Evolutionary conservation across 768 basidiomycete genomes (phyloP).

Genomic region (Mycena rebaudengoi): DNA sequence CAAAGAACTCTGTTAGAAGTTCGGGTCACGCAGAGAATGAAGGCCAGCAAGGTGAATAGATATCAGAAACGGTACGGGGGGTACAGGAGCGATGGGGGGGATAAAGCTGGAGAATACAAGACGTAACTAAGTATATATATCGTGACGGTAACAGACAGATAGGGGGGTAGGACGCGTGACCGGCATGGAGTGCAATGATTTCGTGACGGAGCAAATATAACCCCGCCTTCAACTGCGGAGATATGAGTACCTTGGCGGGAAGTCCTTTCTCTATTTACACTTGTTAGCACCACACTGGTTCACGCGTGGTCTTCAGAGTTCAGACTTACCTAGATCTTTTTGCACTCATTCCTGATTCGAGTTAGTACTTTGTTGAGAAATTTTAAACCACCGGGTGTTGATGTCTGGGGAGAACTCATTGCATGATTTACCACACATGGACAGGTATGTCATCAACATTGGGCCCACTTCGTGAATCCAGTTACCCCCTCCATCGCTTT

Average conservation of each 20-base stretch:
- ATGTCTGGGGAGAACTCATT: slow-evolving; percentile 50
- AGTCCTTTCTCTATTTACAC: slow-evolving; percentile 34
- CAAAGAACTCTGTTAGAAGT: slow-evolving; percentile 50
- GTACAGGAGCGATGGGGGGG: too few species aligned
- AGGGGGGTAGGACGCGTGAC: slow-evolving; percentile 41
- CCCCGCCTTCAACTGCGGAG: slow-evolving; percentile 47
- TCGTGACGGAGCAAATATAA: slow-evolving; percentile 63
- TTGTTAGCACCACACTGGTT: too few species aligned
- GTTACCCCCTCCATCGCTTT: slow-evolving; percentile 13
- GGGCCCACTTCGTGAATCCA: slow-evolving; percentile 37
- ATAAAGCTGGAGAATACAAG: too few species aligned
- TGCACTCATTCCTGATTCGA: slow-evolving; percentile 48
- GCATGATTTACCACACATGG: slow-evolving; percentile 55
- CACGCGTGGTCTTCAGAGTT: too few species aligned
- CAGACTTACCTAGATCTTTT: slow-evolving; percentile 44
- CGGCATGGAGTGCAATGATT: slow-evolving; percentile 53
- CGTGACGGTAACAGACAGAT: too few species aligned
- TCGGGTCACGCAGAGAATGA: too few species aligned
- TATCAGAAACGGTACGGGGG: too few species aligned
- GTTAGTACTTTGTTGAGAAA: slow-evolving; percentile 45
- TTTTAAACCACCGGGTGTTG: slow-evolving; percentile 62
- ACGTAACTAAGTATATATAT: too few species aligned
- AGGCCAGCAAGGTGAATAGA: too few species aligned
- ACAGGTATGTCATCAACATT: slow-evolving; percentile 46
- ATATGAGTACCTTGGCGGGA: slow-evolving; percentile 42